Base-by-base conservation (phyloP, 2,329 filamentous ascomycete genomes). In the Thielaviopsis populi region DNA sequence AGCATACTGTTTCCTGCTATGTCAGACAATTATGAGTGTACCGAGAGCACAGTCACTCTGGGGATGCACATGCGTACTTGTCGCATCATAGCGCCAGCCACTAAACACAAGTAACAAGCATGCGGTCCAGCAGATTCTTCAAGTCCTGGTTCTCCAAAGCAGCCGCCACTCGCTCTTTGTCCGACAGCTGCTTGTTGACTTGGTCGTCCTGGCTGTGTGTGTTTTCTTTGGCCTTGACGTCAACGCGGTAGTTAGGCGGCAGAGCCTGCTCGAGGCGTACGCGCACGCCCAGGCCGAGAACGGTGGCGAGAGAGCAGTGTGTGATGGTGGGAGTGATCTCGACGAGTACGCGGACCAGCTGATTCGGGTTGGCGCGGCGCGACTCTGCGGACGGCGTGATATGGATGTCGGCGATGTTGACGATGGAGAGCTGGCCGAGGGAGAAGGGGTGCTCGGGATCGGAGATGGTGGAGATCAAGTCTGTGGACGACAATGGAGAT, bases 401-500 rank as follows among this genome's bases (percentile, higher is more conserved):
- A 70, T 83, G 80, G 70, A 99, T 96, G 74, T 99, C 94, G 40
- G 88, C 86, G n/a, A 99, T 84, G 69, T 95, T 96, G 69, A 99
- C 91, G 62, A 99, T 94, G 41, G 91, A 91, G 48, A 99, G 81
- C 70, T 94, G 91, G 67, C 91, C 94, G 59, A 99, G 82, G 2
- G 92, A 95, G 62, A 96, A 84, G 43, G 94, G 94, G 72, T 99
- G 94, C 76, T 99, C 94, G 1, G 94, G 94, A 74, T 99, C 94
- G 27, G 89, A 92, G 71, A 99, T 96, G 69, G 88, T 88, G 68
- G 91, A 89, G 70, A 99, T 94, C 67, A 99, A 81, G 77, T 99
- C 92, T 63, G 42, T 41, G 40, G n/a, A 8, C 11, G 22, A 15
- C 11, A 37, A 37, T 37, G 33, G 33, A 37, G 33, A 37, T 37